Conservation (phyloP, 2,329 filamentous ascomycete species). For the Drechmeria coniospora region DNA sequence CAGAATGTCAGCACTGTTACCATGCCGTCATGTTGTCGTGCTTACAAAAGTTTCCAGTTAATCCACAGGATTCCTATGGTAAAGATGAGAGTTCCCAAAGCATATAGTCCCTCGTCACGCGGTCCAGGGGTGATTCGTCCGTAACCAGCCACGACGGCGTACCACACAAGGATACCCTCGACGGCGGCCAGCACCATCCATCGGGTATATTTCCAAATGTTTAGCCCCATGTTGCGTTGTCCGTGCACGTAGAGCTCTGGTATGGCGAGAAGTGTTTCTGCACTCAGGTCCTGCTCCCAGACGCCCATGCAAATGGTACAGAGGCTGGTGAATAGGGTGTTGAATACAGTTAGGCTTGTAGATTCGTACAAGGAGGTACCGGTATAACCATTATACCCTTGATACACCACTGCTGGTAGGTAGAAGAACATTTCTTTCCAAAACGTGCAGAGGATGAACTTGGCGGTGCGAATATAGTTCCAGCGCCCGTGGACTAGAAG, state of each 20-base stretch:
- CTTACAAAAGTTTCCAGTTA: slow-evolving; percentile 60
- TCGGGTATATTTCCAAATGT: slow-evolving; percentile 53
- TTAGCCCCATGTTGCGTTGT: slow-evolving; percentile 57
- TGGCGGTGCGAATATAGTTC: slow-evolving; percentile 80
- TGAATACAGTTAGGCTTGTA: slow-evolving; percentile 80
- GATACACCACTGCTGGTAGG: slow-evolving; percentile 69
- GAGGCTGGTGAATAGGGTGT: slow-evolving; percentile 83
- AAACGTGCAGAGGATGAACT: slow-evolving; percentile 81
- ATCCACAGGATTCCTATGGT: slow-evolving; percentile 57
- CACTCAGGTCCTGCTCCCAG: slow-evolving; percentile 76
- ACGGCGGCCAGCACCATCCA: slow-evolving; percentile 66
- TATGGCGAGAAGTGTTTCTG: slow-evolving; percentile 76
- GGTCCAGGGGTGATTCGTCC: slow-evolving; percentile 31
- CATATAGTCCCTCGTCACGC: slow-evolving; percentile 54
- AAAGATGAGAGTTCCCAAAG: slow-evolving; percentile 59
- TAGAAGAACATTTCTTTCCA: slow-evolving; percentile 85
- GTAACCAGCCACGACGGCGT: slow-evolving; percentile 40
- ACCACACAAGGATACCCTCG: slow-evolving; percentile 63
- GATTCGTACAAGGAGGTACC: slow-evolving; percentile 84
- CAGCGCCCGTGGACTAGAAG: slow-evolving; percentile 75
- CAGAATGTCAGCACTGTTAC: slow-evolving; percentile 3
- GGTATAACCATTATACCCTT: slow-evolving; percentile 72
- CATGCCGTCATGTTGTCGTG: slow-evolving; percentile 17
- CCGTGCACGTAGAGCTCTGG: slow-evolving; percentile 82
- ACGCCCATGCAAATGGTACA: slow-evolving; percentile 80